A percentile compares a stretch with the other conserved stretches of the same genome.
These are phyloP conservation scores for Candida incommunis DNA, from an alignment of 805 yeast genomes.

Conservation along the genomic window DNA sequence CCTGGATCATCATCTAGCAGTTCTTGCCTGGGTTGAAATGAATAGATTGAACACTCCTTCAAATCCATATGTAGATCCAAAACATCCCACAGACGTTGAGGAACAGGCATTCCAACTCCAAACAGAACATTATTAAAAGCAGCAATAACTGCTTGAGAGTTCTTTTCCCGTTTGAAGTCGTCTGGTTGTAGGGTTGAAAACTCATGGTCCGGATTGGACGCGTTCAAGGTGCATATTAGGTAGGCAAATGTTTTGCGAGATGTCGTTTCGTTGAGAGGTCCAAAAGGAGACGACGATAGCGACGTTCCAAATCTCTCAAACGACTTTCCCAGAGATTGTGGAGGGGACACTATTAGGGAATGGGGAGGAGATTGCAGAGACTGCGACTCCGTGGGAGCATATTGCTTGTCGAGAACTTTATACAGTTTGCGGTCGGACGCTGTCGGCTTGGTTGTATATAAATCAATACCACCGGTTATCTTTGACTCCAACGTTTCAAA, in stretches of 20 bases:
- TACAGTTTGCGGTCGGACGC: conserved; percentile 80
- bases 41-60: conserved; percentile 32
- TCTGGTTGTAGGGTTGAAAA: conserved; percentile 75
- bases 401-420: conserved; percentile 71
- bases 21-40: conserved; percentile 33
- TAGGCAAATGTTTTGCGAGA: conserved; percentile 85
- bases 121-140: conserved; percentile 65
- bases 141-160: conserved; percentile 32
- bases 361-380: conserved; percentile 5
- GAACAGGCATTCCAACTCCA: conserved; percentile 32
- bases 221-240: conserved; percentile 76
- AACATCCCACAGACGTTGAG: conserved; percentile 78
- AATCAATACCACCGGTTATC: conserved; percentile 80
- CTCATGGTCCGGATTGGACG: conserved; percentile 93
- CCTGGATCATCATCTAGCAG: conserved; percentile 54
- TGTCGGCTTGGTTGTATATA: conserved; percentile 88
- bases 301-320: conserved; percentile 11
- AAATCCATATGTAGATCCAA: conserved; percentile 72
- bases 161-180: conserved; percentile 42
- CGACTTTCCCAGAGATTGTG: conserved; percentile 4
- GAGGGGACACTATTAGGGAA: conserved; percentile 3
- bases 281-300: conserved; percentile 53
- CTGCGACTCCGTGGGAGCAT: conserved; percentile 14
- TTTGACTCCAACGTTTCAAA: conserved; percentile 65
- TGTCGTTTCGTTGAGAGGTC: conserved; percentile 75